A percentile compares a stretch with the other conserved stretches of the same genome.
These are phyloP conservation scores for Sodiomyces alkalinus DNA, from an alignment of 2,329 filamentous ascomycete genomes.

Conservation along the genomic window DNA sequence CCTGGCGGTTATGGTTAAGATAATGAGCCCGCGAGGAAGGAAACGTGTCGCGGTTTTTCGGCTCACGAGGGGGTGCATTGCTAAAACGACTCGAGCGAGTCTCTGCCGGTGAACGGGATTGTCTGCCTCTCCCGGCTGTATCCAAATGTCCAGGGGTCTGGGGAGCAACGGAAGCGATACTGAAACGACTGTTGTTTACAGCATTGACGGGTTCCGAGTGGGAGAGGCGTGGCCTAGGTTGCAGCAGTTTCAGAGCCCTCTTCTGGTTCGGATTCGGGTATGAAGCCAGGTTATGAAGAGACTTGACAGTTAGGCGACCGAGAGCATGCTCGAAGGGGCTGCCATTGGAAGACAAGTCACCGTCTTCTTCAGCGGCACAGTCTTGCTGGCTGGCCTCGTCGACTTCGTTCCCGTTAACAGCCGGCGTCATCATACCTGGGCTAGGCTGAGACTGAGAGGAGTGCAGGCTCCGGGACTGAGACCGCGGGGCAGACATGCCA, in stretches of 20 bases:
- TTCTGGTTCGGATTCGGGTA: slow-evolving; percentile 40
- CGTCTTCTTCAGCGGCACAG: slow-evolving; percentile 14
- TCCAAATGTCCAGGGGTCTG: not conserved
- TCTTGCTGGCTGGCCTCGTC: slow-evolving; percentile 8
- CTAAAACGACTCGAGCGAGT: too few species aligned
- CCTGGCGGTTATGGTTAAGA: too few species aligned
- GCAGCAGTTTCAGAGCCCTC: slow-evolving; percentile 28
- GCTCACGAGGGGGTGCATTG: too few species aligned
- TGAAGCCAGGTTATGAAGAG: slow-evolving; percentile 36
- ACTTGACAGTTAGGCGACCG: slow-evolving; percentile 27
- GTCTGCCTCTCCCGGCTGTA: not conserved
- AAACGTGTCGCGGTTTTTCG: too few species aligned
- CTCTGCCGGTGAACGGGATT: not conserved
- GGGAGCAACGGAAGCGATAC: slow-evolving; percentile 2
- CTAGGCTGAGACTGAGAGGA: slow-evolving; percentile 2
- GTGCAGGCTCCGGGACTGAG: not conserved
- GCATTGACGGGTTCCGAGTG: slow-evolving; percentile 7
- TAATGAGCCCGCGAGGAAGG: too few species aligned
- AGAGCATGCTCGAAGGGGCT: slow-evolving; percentile 15
- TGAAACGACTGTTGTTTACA: slow-evolving; percentile 5
- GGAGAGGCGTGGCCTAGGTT: slow-evolving; percentile 10
- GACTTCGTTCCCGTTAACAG: slow-evolving; percentile 10
- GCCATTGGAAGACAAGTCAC: slow-evolving; percentile 9
- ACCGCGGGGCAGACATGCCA: not conserved
- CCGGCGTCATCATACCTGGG: slow-evolving; percentile 4